Evolutionary conservation across 257 asterid genomes (phyloP), one percentile per base, ranked within the genome.

Genomic region (Lycium ferocissimum): DNA sequence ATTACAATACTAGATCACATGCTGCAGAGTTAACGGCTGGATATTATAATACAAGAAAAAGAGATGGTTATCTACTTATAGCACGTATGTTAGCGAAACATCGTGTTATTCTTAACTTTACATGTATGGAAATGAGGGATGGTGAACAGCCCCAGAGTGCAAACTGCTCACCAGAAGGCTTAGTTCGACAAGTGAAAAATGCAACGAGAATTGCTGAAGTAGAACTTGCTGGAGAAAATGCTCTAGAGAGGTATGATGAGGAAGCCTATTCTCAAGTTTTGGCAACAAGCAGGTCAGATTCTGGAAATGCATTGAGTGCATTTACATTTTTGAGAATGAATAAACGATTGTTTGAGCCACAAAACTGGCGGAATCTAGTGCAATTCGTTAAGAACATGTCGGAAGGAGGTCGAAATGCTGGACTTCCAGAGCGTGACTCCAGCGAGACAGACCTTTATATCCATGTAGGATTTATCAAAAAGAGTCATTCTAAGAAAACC

Each of bases 1-100:
- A 93, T 78, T 94, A 95, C 86, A 92, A 89, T 51, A 92, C 98
- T 35, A 92, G 97, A 88, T 95, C 99, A 12, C 99, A 94, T 58
- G 96, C 98, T 79, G 90, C 98, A 0, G 98, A 94, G 86, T 86
- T 94, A n/a, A 94, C 98, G 53, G 97, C 99, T 57, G 98, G 99
- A 37, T 95, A 95, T 90, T 94, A 94, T 89, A 95, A 93, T 76
- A 95, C 98, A 2, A 88, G 95, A 87, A 87, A 91, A 18, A 83
- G 82, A 58, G 96, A 95, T 59, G 98, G 99, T n/a, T 95, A 95
- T 91, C 81, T 94, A 33, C 98, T 94, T 1, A 92, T 95, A 89
- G 98, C 98, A 84, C 80, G 86, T 86, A 95, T 94, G 98, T 83
- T 95, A 86, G 89, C 91, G 6, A 94, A 84, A 87, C 93, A 93